Conservation (phyloP, 2,329 filamentous ascomycete species). For the Fusarium sp. region DNA sequence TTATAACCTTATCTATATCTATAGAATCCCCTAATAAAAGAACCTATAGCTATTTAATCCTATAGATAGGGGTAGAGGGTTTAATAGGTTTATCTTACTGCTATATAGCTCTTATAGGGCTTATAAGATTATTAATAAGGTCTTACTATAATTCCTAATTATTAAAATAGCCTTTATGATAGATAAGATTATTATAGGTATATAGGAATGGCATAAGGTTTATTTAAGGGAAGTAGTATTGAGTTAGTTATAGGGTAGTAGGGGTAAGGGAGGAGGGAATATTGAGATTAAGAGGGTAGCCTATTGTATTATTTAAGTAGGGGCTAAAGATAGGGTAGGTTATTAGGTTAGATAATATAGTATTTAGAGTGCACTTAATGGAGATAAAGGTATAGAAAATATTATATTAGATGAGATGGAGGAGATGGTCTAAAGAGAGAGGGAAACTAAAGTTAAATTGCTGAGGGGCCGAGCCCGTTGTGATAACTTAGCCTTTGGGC, state of each 20-base stretch:
- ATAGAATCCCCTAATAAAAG: neutral
- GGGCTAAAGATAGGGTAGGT: slow-evolving; percentile 1
- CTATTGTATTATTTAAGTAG: neutral
- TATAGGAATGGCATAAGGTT: neutral
- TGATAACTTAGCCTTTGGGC: no score
- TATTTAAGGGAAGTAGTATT: slow-evolving; percentile 8
- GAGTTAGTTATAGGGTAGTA: neutral
- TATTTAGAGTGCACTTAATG: slow-evolving; percentile 1
- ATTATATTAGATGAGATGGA: slow-evolving; percentile 4
- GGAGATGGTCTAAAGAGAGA: neutral
- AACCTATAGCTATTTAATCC: fast-evolving
- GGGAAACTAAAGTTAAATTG: neutral
- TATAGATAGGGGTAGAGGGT: fast-evolving
- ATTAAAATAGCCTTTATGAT: neutral
- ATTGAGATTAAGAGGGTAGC: neutral
- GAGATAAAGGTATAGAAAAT: slow-evolving; percentile 5
- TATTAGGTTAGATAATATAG: neutral
- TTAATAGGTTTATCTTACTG: neutral
- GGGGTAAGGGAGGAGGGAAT: neutral
- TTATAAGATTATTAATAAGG: neutral
- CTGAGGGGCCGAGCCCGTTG: no score
- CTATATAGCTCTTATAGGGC: neutral
- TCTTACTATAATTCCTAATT: neutral
- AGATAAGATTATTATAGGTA: neutral
- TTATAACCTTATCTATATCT: neutral